Evolutionary conservation across 176 grass and related monocot species (phyloP).

Genomic region (Luzula sylvatica): DNA sequence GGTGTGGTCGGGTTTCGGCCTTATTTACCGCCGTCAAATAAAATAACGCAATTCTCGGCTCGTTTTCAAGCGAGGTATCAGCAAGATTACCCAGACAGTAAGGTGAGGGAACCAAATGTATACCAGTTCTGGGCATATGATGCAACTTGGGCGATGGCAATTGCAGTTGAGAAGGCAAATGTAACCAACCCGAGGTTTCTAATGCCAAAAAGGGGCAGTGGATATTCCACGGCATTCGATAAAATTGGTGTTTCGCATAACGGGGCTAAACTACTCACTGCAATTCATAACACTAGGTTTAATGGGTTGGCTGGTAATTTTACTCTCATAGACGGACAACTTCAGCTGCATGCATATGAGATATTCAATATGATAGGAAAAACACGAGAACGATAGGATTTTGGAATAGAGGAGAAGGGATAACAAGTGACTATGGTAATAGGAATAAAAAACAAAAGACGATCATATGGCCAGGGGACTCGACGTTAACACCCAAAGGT

Average conservation of each 20-base stretch:
- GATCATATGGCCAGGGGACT: conserved; percentile 43
- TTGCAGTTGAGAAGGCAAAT: conserved; percentile 26
- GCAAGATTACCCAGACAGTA: conserved; percentile 11
- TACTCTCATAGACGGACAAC: conserved; percentile 28
- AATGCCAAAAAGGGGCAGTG: neutral
- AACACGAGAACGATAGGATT: conserved; percentile 17
- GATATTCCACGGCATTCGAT: conserved; percentile 8
- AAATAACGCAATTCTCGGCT: conserved; percentile 16
- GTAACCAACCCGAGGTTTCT: conserved; percentile 3
- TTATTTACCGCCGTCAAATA: conserved; percentile 16
- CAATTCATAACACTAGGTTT: conserved; percentile 28
- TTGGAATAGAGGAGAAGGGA: conserved; percentile 20
- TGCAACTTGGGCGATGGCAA: conserved; percentile 33
- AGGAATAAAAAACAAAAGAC: neutral
- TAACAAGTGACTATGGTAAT: neutral
- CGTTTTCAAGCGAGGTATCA: conserved; percentile 19
- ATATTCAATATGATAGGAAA: conserved; percentile 34
- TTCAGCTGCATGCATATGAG: conserved; percentile 30
- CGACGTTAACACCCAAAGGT: neutral
- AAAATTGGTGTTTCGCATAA: conserved; percentile 15
- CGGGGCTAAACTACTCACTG: conserved; percentile 23
- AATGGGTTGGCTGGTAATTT: conserved; percentile 46
- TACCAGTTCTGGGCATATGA: conserved; percentile 45
- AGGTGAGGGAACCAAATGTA: conserved; percentile 5
- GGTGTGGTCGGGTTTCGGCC: conserved; percentile 37